Percentiles rank a stretch among this genome's conserved stretches.
Conservation (phyloP, 768 basidiomycete species). For the Amanita molliuscula region DNA sequence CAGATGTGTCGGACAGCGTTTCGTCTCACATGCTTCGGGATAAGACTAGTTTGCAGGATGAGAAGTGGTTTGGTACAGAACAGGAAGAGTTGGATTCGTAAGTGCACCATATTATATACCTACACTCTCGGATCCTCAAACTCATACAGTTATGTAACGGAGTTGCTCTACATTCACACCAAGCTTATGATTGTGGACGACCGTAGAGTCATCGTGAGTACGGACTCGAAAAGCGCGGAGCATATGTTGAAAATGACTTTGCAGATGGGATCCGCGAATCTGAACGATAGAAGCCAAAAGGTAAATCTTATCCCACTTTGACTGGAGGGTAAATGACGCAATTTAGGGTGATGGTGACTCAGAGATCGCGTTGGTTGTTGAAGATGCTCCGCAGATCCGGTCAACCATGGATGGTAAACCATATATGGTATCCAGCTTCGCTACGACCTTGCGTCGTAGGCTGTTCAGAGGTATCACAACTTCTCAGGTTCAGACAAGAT, state of each 20-base stretch:
- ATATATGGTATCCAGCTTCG: conserved; percentile 70
- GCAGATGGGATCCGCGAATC: conserved; percentile 88
- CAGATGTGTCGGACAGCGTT: conserved; percentile 64
- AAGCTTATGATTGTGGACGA: conserved; percentile 97
- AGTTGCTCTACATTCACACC: conserved; percentile 74
- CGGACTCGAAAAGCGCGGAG: background rate
- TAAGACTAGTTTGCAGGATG: conserved; percentile 50
- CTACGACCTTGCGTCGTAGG: conserved; percentile 72
- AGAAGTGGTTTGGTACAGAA: conserved; percentile 76
- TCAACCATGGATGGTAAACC: conserved; percentile 70
- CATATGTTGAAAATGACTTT: background rate
- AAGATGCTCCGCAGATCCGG: conserved; percentile 72
- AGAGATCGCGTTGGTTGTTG: conserved; percentile 88
- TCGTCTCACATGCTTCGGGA: conserved; percentile 71
- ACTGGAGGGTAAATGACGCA: conserved; percentile 1
- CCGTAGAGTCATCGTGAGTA: conserved; percentile 71
- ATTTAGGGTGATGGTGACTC: conserved; percentile 83
- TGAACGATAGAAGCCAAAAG: conserved; percentile 83
- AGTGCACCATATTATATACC: conserved; percentile 21
- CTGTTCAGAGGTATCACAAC: conserved; percentile 69
- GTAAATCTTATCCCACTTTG: conserved; percentile 18
- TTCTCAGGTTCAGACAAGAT: background rate
- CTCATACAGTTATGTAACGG: conserved; percentile 59
- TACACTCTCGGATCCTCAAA: conserved; percentile 9
- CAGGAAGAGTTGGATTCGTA: conserved; percentile 77